A percentile compares a stretch with the other conserved stretches of the same genome.
Evolutionary conservation across 2,329 filamentous ascomycete genomes (phyloP).

Genomic region (Phyllachora maydis): DNA sequence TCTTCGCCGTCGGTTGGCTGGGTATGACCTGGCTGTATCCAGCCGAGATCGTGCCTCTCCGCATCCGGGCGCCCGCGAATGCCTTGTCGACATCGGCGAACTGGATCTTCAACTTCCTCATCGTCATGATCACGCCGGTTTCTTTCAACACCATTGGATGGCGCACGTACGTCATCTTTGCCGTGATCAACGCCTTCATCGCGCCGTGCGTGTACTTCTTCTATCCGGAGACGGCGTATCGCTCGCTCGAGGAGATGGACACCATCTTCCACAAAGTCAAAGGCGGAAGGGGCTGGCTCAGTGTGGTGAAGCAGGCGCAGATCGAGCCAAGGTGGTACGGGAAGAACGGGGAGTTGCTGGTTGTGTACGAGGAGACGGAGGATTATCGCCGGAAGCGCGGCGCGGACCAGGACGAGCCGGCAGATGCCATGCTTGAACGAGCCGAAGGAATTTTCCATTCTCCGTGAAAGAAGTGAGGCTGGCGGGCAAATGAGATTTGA

Average conservation of each 20-base stretch:
- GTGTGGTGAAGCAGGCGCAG: slow-evolving; percentile 18
- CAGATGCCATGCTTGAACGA: no score
- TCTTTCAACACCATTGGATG: slow-evolving; percentile 37
- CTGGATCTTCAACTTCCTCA: slow-evolving; percentile 28
- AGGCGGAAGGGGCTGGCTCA: slow-evolving; percentile 17
- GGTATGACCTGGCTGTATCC: slow-evolving; percentile 38
- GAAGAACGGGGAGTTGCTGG: slow-evolving; percentile 35
- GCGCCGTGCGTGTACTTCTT: slow-evolving; percentile 37
- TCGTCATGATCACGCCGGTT: slow-evolving; percentile 42
- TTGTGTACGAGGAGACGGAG: slow-evolving; percentile 17
- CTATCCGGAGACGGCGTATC: slow-evolving; percentile 43
- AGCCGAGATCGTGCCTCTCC: slow-evolving; percentile 31
- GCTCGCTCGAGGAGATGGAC: slow-evolving; percentile 47
- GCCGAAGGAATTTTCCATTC: no score
- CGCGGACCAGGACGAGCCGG: no score
- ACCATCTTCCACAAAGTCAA: slow-evolving; percentile 36
- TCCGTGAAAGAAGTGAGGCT: no score
- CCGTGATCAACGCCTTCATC: slow-evolving; percentile 40
- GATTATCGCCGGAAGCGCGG: no score
- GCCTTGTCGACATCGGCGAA: slow-evolving; percentile 39
- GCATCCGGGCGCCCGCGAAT: slow-evolving; percentile 33
- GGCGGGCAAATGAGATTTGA: no score
- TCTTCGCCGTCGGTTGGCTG: slow-evolving; percentile 30
- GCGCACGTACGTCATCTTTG: slow-evolving; percentile 35
- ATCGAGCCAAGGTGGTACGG: slow-evolving; percentile 34